Conservation (phyloP, 208 protist genomes). For the Trypanosoma platydactyli region DNA sequence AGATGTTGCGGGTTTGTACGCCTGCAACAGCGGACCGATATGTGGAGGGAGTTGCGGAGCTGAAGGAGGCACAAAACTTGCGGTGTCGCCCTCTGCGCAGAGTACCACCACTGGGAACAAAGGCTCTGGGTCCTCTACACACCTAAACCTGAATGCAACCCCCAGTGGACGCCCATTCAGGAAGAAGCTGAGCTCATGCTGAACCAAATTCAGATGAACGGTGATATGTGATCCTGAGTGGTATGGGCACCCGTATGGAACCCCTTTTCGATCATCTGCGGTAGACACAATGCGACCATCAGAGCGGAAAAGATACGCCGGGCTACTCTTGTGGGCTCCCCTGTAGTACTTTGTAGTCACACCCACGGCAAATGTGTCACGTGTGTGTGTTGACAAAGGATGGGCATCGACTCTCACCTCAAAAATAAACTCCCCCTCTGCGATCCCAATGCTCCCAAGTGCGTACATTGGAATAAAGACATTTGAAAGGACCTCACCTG, state of each 20-base stretch:
- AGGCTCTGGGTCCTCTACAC: constrained; percentile 38
- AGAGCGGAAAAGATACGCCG: constrained; percentile 52
- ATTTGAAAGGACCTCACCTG: constrained; percentile 15
- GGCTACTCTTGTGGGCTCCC: constrained; percentile 15
- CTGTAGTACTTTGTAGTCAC: constrained; percentile 38
- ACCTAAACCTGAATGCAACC: constrained; percentile 57
- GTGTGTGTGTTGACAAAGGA: constrained; percentile 22
- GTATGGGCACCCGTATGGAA: constrained; percentile 52
- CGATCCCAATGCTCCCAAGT: constrained; percentile 39
- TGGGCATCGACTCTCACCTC: constrained; percentile 27
- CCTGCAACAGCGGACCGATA: neutral
- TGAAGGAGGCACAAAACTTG: constrained; percentile 40
- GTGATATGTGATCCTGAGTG: constrained; percentile 43
- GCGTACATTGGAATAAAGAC: constrained; percentile 59
- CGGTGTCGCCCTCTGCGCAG: constrained; percentile 39
- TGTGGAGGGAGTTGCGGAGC: constrained; percentile 14
- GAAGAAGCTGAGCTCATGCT: constrained; percentile 47
- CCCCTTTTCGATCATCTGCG: constrained; percentile 26
- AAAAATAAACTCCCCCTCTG: constrained; percentile 41
- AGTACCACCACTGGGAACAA: constrained; percentile 67
- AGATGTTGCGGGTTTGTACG: neutral
- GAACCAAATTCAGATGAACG: constrained; percentile 42
- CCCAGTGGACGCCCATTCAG: constrained; percentile 51
- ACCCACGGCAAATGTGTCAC: constrained; percentile 37
- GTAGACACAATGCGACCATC: constrained; percentile 40